Evolutionary conservation across 2,329 filamentous ascomycete genomes (phyloP).

Genomic region (Penicillium sp.): DNA sequence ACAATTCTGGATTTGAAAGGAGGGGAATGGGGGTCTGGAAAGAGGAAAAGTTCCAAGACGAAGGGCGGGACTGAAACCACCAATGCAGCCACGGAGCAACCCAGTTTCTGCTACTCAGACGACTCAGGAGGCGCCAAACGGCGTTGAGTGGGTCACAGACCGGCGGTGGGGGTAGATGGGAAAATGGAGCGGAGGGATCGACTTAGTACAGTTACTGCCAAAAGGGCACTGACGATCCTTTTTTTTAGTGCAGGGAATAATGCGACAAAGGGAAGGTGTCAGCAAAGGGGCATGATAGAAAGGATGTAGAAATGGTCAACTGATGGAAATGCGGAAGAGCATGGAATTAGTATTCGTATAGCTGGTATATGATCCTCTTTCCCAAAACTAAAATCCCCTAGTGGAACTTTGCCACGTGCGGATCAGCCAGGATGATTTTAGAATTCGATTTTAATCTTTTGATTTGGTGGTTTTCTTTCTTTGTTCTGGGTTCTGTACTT

Average conservation of each 20-base stretch:
- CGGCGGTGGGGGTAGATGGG: slow-evolving; percentile 13
- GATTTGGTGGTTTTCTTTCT: background rate
- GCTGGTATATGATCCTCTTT: background rate
- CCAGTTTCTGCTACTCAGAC: slow-evolving; percentile 6
- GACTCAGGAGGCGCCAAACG: slow-evolving; percentile 23
- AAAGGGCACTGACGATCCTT: background rate
- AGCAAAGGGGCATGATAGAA: background rate
- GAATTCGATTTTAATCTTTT: background rate
- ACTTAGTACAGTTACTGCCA: background rate
- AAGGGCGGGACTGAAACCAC: slow-evolving; percentile 11
- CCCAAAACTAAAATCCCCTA: background rate
- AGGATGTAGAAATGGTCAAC: background rate
- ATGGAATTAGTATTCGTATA: background rate
- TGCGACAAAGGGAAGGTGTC: background rate
- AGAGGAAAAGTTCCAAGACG: slow-evolving; percentile 1
- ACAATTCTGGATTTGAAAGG: background rate
- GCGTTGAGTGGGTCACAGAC: slow-evolving; percentile 17
- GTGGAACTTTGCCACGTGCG: slow-evolving; percentile 25
- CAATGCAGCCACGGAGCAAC: slow-evolving; percentile 7
- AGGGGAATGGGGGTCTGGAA: background rate
- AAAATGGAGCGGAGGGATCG: slow-evolving; percentile 7
- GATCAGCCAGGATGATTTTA: slow-evolving; percentile 12
- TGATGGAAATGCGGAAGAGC: background rate
- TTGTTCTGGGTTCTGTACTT: background rate
- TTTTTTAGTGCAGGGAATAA: background rate